Conservation (phyloP, 129 eudicot species). For the Saposhnikovia divaricata region DNA sequence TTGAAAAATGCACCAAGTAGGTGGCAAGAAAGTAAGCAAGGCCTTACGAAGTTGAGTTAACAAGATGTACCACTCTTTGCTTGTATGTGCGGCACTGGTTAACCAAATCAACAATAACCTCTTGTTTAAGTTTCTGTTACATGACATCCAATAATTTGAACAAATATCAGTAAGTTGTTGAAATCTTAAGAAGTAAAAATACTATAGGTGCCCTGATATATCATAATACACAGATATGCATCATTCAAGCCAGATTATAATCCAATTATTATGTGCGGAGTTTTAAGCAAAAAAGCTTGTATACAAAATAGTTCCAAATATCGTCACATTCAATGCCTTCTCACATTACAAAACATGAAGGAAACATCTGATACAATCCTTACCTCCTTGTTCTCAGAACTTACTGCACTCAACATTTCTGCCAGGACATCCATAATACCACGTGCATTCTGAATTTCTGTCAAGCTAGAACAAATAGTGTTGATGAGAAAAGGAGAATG, state of each 20-base stretch:
- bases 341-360: neutral
- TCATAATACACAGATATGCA: neutral
- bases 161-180: neutral
- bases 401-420: constrained; percentile 87
- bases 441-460: constrained; percentile 94
- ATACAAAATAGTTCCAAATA: neutral
- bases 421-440: constrained; percentile 96
- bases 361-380: neutral
- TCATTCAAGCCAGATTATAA: neutral
- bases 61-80: constrained; percentile 94
- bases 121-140: constrained; percentile 71
- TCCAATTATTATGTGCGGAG: neutral
- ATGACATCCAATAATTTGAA: neutral
- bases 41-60: constrained; percentile 97
- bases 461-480: constrained; percentile 38
- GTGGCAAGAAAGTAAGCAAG: constrained; percentile 13
- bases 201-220: neutral
- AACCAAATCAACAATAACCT: constrained; percentile 88
- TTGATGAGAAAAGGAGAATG: neutral
- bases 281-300: neutral
- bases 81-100: constrained; percentile 92
- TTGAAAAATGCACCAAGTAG: neutral
- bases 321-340: neutral
- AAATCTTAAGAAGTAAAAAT: neutral
- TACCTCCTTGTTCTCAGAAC: constrained; percentile 83